A percentile compares a stretch with the other conserved stretches of the same genome.
These are phyloP conservation scores for Botrytis medusae DNA, from an alignment of 2,329 filamentous ascomycete genomes.

Conservation along the genomic window DNA sequence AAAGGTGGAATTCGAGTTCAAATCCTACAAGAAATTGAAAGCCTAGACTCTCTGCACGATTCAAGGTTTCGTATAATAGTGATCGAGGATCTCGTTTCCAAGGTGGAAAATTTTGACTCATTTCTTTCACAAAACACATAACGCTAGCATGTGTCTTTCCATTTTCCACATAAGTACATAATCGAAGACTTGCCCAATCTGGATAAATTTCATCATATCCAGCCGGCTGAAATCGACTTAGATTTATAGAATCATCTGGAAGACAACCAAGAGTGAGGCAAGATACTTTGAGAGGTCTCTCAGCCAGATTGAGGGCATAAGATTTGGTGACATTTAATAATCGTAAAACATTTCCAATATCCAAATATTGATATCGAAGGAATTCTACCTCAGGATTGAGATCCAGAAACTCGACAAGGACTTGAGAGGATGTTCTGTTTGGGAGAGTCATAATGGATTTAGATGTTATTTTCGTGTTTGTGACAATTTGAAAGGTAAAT, in stretches of 20 bases:
- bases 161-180: constrained; percentile 52
- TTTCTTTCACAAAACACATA: constrained; percentile 62
- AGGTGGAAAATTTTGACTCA: neutral
- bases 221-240: neutral
- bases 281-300: constrained; percentile 40
- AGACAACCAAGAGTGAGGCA: constrained; percentile 49
- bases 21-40: constrained; percentile 67
- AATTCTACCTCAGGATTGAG: constrained; percentile 57
- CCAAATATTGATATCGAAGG: constrained; percentile 72
- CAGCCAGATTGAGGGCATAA: constrained; percentile 49
- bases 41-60: neutral
- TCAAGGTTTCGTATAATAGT: neutral
- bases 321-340: constrained; percentile 65
- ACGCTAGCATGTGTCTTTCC: constrained; percentile 50
- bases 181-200: constrained; percentile 55
- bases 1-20: constrained; percentile 75
- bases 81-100: constrained; percentile 1
- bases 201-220: constrained; percentile 69
- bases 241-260: neutral
- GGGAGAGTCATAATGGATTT: neutral
- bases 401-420: constrained; percentile 45
- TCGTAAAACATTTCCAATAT: constrained; percentile 67
- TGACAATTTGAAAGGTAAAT: neutral
- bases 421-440: neutral
- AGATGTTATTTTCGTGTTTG: neutral